Evolutionary conservation across 305 asterid genomes (phyloP), one percentile per base, ranked within the genome.

Genomic region (Rubia peregrina): DNA sequence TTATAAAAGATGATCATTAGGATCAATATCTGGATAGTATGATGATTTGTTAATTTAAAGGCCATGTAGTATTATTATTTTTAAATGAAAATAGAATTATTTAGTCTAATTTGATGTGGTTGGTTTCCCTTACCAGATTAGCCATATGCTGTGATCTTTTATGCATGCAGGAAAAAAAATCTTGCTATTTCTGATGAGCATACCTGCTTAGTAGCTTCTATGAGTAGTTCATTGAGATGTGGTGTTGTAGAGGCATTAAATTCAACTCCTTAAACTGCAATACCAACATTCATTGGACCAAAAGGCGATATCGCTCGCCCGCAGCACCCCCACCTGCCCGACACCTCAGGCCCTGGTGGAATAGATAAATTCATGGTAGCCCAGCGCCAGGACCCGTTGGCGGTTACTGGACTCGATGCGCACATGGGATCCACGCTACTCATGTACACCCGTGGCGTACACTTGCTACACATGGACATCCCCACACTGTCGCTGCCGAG

Each of bases 231-330:
- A 81, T 90, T 95, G 21, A 92, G 95, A 85, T 90, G 96, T 30
- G 96, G 96, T 68, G 96, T 92, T 71, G 95, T 89, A 46, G 83
- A 77, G 74, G 95, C 85, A 51, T 65, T 77, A 46, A 92, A 88
- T 76, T 85, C 89, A 69, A 86, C 78, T 66, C 87, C 98, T 38
- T 71, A 65, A 69, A 92, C 96, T 70, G 96, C 95, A 71, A 71
- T 6, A 71, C 87, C 98, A 19, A 92, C 94, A 74, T 92, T 92
- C 83, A 92, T n/a, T n/a, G n/a, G n/a, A n/a, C n/a, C n/a, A n/a
- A n/a, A n/a, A n/a, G n/a, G n/a, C n/a, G n/a, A n/a, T n/a, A n/a
- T n/a, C n/a, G n/a, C n/a, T n/a, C n/a, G n/a, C n/a, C n/a, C n/a
- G n/a, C n/a, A n/a, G n/a, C n/a, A n/a, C n/a, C n/a, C n/a, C n/a